Base-by-base conservation (phyloP, 1,284 basidiomycete genomes). In the Vanrija pseudolonga region DNA sequence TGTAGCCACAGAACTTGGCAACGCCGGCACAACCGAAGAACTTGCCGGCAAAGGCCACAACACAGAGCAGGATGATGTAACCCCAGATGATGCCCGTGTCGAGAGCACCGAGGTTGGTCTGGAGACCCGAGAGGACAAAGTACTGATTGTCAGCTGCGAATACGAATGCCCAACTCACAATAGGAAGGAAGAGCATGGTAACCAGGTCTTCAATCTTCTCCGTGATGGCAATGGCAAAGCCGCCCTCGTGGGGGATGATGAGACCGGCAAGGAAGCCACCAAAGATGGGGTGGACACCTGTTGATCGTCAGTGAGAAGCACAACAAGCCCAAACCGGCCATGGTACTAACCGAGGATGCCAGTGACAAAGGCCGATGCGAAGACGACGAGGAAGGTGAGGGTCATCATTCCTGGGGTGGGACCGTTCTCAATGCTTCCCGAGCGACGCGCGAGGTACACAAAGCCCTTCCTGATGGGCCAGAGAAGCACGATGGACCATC, bases 261-360 rank as follows among this genome's bases (percentile, higher is more conserved):
- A 96, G 79, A 42, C 92, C 93, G 19, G 89, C 88, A 50, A 96
- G 69, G 79, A 96, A 96, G 1, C 86, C 89, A 55, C 88, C 81
- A 61, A 77, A 78, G 65, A 94, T 93, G 26, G 90, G 86, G 68
- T 94, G 91, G 1, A 95, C 90, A 54, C 67, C 52, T 15, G 56
- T 57, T 32, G 32, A 32, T 32, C 32, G 32, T 32, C 32, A 32
- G 32, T 12, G 11, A 14, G 37, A n/a, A 40, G 49, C 14, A 4
- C 9, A 5, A 22, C 2, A 23, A 36, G 32, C 15, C 9, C n/a
- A n/a, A 20, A 18, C 41, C 23, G 19, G 19, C 12, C 24, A 11
- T 17, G 32, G 32, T 12, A 66, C 73, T 88, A 81, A 64, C 90
- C 87, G 58, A 90, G 88, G 62, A 92, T 85, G 73, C 92, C 90